Evolutionary conservation across 2,329 filamentous ascomycete genomes (phyloP), one percentile per base, ranked within the genome.

Genomic region (Pseudogymnoascus pannorum): DNA sequence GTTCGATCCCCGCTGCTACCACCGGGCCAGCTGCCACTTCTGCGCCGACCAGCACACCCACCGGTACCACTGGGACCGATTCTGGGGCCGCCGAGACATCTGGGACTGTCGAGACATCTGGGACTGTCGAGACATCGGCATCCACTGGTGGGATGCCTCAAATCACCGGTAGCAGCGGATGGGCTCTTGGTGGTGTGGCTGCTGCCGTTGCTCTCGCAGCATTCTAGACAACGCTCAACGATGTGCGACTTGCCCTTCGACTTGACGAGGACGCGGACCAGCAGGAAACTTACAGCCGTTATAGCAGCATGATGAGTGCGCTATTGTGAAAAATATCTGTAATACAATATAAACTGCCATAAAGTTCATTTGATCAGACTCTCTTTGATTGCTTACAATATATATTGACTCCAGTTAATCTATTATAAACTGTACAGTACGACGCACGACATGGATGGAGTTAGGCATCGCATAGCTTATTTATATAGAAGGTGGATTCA

Each of bases 101-200:
- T n/a, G n/a, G n/a, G n/a, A n/a, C n/a, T n/a, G n/a, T n/a, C n/a
- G n/a, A n/a, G n/a, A n/a, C n/a, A n/a, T n/a, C n/a, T n/a, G n/a
- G n/a, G n/a, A n/a, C 18, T 11, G 33, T 35, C 29, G 9, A 26
- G 31, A 16, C 57, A 8, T 24, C 33, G 6, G n/a, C n/a, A 36
- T 58, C 57, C 3, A 58, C 57, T n/a, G 57, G 57, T 58, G 57
- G 29, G 57, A 58, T 38, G 33, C 29, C 57, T 38, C 57, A 58
- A 18, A 38, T 58, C 16, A 58, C 57, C 11, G 57, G 57, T 22
- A 38, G 33, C 16, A 12, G 33, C 16, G 24, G 57, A 38, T 58
- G 57, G 57, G 57, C 57, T 16, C 31, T 58, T 18, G 48, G 48
- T 4, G 48, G 48, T 54, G 33, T 58, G 22, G 31, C 57, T n/a